Percentiles rank a stretch among this genome's conserved stretches.
These are phyloP conservation scores for Ascochyta pisi DNA, from an alignment of 2,329 filamentous ascomycete genomes.

Conservation along the genomic window DNA sequence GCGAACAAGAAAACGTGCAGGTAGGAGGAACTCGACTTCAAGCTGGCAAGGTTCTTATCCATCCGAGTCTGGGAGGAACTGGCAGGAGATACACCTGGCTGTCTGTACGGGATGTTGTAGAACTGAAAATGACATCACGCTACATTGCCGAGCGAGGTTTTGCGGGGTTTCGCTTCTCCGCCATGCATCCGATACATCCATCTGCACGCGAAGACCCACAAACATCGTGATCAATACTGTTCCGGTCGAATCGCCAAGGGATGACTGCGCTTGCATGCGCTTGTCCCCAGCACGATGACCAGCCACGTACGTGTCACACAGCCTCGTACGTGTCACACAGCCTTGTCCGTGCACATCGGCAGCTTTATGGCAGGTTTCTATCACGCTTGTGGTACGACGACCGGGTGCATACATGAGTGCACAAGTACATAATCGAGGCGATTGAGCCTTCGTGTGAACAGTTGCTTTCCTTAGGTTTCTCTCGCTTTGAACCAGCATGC, in stretches of 20 bases:
- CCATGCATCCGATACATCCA: constrained; percentile 6
- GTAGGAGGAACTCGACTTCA: no score
- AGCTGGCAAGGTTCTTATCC: no score
- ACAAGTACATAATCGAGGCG: constrained; percentile 10
- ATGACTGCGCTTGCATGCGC: constrained; percentile 5
- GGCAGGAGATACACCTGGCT: not conserved
- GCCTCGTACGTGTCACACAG: constrained; percentile 12
- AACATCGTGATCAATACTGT: constrained; percentile 9
- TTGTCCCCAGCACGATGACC: constrained; percentile 10
- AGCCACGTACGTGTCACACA: constrained; percentile 33
- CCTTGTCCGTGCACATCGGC: constrained; percentile 18
- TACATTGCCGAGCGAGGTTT: constrained; percentile 5
- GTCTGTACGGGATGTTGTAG: not conserved
- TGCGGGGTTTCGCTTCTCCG: constrained; percentile 15
- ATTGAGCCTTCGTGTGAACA: not conserved
- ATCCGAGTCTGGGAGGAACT: no score
- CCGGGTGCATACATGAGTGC: constrained; percentile 10
- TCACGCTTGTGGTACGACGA: constrained; percentile 9
- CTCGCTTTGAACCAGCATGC: constrained; percentile 18
- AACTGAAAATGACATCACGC: constrained; percentile 25
- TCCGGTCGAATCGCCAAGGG: constrained; percentile 16
- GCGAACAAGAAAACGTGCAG: no score
- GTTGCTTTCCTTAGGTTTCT: not conserved
- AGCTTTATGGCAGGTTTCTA: constrained; percentile 26
- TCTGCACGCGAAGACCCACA: constrained; percentile 7